A percentile compares a stretch with the other conserved stretches of the same genome.
Conservation (phyloP, 371 early-diverging fungal genomes). For the Zychaea mexicana region DNA sequence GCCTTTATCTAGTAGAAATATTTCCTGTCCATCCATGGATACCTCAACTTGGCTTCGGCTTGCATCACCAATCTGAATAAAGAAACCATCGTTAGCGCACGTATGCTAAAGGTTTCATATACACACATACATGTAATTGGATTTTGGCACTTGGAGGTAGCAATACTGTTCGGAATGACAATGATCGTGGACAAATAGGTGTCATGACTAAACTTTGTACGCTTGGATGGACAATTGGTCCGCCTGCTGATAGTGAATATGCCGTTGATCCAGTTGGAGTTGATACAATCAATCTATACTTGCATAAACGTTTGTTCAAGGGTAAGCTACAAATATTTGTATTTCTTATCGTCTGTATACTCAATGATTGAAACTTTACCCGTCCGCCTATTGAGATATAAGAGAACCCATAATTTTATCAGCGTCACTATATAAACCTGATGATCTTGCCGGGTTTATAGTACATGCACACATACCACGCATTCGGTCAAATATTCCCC, state of each 20-base stretch:
- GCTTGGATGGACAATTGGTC: conserved; percentile 94
- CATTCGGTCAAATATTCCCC: conserved; percentile 83
- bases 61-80: conserved; percentile 55
- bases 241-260: conserved; percentile 90
- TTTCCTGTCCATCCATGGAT: conserved; percentile 75
- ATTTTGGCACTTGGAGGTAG: conserved; percentile 79
- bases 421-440: not conserved
- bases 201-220: conserved; percentile 88
- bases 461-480: conserved; percentile 61
- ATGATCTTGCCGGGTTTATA: conserved; percentile 8
- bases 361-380: conserved; percentile 22
- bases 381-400: conserved; percentile 59
- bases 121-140: conserved; percentile 62
- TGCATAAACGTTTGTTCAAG: not conserved
- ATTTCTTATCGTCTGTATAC: not conserved
- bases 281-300: conserved; percentile 71
- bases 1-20: conserved; percentile 66
- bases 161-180: conserved; percentile 91
- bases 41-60: conserved; percentile 70
- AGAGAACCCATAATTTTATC: conserved; percentile 8
- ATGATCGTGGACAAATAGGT: conserved; percentile 94
- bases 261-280: conserved; percentile 97
- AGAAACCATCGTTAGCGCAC: not conserved
- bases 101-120: not conserved
- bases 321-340: no score